phyloP scores from a whole-genome alignment of 23 red algal genomes.

The Agarophyton chilense region DNA sequence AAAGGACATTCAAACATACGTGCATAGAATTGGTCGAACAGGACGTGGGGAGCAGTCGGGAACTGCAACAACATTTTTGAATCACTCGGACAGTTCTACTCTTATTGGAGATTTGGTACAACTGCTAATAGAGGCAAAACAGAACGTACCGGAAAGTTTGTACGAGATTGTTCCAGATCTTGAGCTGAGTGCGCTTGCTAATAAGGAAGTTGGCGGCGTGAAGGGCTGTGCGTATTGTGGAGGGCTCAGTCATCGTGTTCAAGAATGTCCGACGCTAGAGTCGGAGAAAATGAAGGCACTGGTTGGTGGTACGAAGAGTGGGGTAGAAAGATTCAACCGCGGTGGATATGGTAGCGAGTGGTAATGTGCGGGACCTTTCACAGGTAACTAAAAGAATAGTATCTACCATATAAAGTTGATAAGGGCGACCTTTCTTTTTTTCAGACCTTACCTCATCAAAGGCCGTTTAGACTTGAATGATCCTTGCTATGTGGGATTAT shows the following conservation, averaged over 20 bases:
- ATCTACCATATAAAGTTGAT: no score
- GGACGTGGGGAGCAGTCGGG: constrained; percentile 80
- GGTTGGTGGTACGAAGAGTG: constrained; percentile 41
- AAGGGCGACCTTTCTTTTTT: no score
- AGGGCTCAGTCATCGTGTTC: constrained; percentile 85
- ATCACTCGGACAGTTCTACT: constrained; percentile 45
- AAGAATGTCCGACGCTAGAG: constrained; percentile 78
- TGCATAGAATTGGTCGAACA: constrained; percentile 96
- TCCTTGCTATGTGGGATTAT: no score
- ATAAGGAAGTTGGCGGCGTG: constrained; percentile 80
- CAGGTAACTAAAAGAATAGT: no score
- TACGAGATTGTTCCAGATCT: constrained; percentile 57
- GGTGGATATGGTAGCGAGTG: constrained; percentile 79
- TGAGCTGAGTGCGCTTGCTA: constrained; percentile 38
- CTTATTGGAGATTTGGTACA: constrained; percentile 80
- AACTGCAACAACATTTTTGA: constrained; percentile 86
- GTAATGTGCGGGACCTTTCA: no score
- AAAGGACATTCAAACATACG: constrained; percentile 89
- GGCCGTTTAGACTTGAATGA: no score
- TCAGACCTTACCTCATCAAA: no score
- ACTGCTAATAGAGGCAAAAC: constrained; percentile 87
- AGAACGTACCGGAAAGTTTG: constrained; percentile 67
- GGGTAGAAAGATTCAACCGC: constrained; percentile 57
- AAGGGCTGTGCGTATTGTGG: constrained; percentile 93
- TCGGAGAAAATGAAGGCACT: constrained; percentile 80